Conservation (phyloP, 495 filamentous ascomycete genomes). For the Penicillium desertorum region DNA sequence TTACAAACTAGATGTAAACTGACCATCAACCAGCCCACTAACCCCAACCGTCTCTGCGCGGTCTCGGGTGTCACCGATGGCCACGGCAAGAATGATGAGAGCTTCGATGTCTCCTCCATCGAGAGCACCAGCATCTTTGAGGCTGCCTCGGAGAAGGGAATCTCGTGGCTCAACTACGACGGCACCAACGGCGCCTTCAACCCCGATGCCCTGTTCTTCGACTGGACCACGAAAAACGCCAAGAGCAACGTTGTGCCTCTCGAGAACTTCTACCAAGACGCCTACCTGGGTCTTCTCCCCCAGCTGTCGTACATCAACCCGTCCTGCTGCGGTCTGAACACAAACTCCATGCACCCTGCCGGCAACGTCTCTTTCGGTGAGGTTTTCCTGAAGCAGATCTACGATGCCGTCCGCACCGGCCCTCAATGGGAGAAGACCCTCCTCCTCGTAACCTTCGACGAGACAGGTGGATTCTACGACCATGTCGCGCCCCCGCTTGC, state of each 20-base stretch:
- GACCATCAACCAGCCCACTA: conserved; percentile 39
- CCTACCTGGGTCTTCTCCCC: conserved; percentile 43
- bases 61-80: conserved; percentile 48
- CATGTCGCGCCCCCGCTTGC: conserved; percentile 50
- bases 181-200: conserved; percentile 39
- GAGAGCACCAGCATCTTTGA: conserved; percentile 48
- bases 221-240: conserved; percentile 44
- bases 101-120: conserved; percentile 40
- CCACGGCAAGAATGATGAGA: conserved; percentile 49
- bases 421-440: conserved; percentile 52
- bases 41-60: conserved; percentile 52
- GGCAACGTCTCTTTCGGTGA: conserved; percentile 50
- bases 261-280: conserved; percentile 46
- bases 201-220: conserved; percentile 41
- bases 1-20: conserved; percentile 6
- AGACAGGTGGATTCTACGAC: conserved; percentile 54
- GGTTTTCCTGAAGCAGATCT: conserved; percentile 51
- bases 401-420: conserved; percentile 49
- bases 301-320: conserved; percentile 56
- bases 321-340: conserved; percentile 49
- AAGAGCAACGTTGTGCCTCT: conserved; percentile 39
- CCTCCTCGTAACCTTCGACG: conserved; percentile 52
- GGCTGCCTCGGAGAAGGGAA: conserved; percentile 40
- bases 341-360: conserved; percentile 53
- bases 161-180: conserved; percentile 54